Percentiles rank a stretch among this genome's conserved stretches.
Evolutionary conservation across 2,329 filamentous ascomycete species (phyloP).

Genomic region (Parafenestella ontariensis): DNA sequence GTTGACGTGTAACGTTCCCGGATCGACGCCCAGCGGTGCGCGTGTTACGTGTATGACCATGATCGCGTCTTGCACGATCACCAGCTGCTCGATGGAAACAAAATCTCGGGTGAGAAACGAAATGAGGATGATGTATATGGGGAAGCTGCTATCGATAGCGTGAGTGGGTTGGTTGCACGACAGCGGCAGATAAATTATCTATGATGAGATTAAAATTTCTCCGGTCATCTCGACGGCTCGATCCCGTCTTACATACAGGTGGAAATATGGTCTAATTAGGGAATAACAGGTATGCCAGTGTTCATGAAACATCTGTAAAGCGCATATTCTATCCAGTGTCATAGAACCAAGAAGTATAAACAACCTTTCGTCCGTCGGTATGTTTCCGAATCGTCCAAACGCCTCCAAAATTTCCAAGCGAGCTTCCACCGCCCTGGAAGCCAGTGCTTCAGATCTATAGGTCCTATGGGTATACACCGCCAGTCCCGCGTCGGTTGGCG

Average conservation of each 20-base stretch:
- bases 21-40: slow-evolving; percentile 13
- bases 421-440: background rate
- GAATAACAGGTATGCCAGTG: slow-evolving; percentile 2
- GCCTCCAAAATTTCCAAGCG: slow-evolving; percentile 1
- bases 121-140: slow-evolving; percentile 20
- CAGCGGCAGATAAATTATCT: slow-evolving; percentile 32
- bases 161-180: slow-evolving; percentile 12
- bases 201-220: slow-evolving; percentile 23
- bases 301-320: slow-evolving; percentile 9
- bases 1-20: slow-evolving; percentile 28
- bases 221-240: slow-evolving; percentile 10
- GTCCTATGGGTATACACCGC: slow-evolving; percentile 14
- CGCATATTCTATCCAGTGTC: slow-evolving; percentile 5
- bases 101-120: slow-evolving; percentile 8
- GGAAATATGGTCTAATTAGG: slow-evolving; percentile 8
- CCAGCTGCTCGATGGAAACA: slow-evolving; percentile 10
- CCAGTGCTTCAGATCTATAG: slow-evolving; percentile 7
- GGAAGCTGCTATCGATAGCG: slow-evolving; percentile 16
- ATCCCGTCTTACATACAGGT: background rate
- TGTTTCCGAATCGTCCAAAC: background rate
- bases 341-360: slow-evolving; percentile 1
- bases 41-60: slow-evolving; percentile 13
- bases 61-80: slow-evolving; percentile 8
- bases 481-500: slow-evolving; percentile 5
- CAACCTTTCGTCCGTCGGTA: background rate